phyloP scores from a whole-genome alignment of 495 filamentous ascomycete species.

The Cryomyces minteri region DNA sequence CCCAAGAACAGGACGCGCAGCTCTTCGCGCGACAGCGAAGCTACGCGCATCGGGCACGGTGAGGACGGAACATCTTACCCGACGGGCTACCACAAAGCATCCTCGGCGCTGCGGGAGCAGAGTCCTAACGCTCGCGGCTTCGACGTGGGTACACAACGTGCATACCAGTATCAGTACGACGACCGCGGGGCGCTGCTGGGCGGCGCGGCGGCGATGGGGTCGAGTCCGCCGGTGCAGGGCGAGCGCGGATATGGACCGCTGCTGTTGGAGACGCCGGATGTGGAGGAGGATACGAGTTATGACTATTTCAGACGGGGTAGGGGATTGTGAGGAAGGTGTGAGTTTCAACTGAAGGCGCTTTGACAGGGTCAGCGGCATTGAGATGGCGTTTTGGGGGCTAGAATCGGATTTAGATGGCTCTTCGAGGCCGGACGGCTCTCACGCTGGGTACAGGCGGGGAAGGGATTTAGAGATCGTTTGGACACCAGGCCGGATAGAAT shows the following conservation, averaged over 20 bases:
- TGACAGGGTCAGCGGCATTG: too few species aligned
- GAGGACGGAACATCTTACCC: slow-evolving; percentile 16
- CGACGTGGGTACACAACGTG: background rate
- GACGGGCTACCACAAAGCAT: slow-evolving; percentile 19
- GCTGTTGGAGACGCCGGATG: background rate
- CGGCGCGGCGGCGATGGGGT: slow-evolving; percentile 17
- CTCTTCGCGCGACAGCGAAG: slow-evolving; percentile 9
- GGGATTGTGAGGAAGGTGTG: too few species aligned
- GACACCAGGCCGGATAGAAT: too few species aligned
- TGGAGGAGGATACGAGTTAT: slow-evolving; percentile 8
- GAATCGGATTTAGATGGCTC: too few species aligned
- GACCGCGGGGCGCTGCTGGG: slow-evolving; percentile 9
- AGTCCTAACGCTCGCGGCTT: slow-evolving; percentile 8
- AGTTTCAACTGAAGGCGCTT: too few species aligned
- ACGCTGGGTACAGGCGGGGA: too few species aligned
- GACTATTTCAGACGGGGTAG: slow-evolving; percentile 9
- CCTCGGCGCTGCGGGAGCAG: slow-evolving; percentile 12
- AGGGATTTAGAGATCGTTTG: too few species aligned
- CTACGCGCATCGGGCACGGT: slow-evolving; percentile 3
- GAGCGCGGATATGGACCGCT: slow-evolving; percentile 3
- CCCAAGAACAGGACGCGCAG: slow-evolving; percentile 8
- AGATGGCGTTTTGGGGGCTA: too few species aligned
- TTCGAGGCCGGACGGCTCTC: too few species aligned
- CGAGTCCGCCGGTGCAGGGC: slow-evolving; percentile 3
- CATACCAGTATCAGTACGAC: slow-evolving; percentile 1